A percentile compares a stretch with the other conserved stretches of the same genome.
Conservation (phyloP, 2,329 filamentous ascomycete genomes). For the Monilinia aucupariae region DNA sequence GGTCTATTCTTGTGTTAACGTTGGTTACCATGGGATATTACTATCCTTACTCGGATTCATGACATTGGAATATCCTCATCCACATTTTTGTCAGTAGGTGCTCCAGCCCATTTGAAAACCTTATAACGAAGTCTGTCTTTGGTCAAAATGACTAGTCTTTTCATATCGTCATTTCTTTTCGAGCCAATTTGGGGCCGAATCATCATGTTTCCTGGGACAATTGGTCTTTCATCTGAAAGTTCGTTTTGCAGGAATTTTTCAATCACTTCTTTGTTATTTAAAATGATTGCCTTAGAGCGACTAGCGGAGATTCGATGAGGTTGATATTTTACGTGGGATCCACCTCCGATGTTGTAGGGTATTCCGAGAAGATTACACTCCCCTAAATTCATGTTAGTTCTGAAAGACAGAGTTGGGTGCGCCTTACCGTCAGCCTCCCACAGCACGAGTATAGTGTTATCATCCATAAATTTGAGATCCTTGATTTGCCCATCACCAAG, state of each 20-base stretch:
- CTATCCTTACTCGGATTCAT: slow-evolving; percentile 13
- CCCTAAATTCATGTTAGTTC: slow-evolving; percentile 6
- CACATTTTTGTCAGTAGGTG: neutral
- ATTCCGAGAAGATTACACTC: slow-evolving; percentile 26
- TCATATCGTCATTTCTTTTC: slow-evolving; percentile 18
- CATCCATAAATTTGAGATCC: slow-evolving; percentile 33
- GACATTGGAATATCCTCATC: slow-evolving; percentile 29
- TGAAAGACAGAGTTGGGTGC: neutral
- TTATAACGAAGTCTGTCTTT: slow-evolving; percentile 31
- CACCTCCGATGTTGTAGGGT: slow-evolving; percentile 20
- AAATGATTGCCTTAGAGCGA: slow-evolving; percentile 11
- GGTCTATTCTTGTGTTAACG: neutral
- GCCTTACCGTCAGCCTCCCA: slow-evolving; percentile 30
- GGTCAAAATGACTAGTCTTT: slow-evolving; percentile 28
- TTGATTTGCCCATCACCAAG: slow-evolving; percentile 32
- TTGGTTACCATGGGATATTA: neutral
- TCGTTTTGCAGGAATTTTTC: slow-evolving; percentile 20
- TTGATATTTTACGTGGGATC: slow-evolving; percentile 17
- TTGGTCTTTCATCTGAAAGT: slow-evolving; percentile 20
- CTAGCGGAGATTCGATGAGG: slow-evolving; percentile 11
- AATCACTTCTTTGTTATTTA: slow-evolving; percentile 25
- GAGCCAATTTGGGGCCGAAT: slow-evolving; percentile 20
- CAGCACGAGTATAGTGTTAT: slow-evolving; percentile 29
- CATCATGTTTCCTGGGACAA: slow-evolving; percentile 28
- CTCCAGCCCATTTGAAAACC: slow-evolving; percentile 24